A percentile compares a stretch with the other conserved stretches of the same genome.
These are phyloP conservation scores for Quaeritorhiza haematococci DNA, from an alignment of 371 early-diverging fungal genomes.

Conservation along the genomic window DNA sequence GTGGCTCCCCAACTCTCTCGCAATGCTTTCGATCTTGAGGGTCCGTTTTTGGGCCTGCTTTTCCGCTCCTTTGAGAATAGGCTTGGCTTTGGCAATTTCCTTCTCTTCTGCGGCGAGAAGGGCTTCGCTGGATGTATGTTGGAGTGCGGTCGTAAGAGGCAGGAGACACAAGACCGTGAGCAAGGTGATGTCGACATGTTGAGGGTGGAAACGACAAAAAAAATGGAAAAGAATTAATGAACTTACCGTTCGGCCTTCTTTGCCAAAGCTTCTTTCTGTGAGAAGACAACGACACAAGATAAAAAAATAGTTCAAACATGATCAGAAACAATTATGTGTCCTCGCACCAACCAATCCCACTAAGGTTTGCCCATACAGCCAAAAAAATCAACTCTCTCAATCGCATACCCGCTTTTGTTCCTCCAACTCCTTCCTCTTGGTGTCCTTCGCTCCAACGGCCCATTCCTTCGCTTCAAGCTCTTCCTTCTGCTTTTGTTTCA, in stretches of 20 bases:
- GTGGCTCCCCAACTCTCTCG: neutral
- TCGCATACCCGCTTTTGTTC: constrained; percentile 26
- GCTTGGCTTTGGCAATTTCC: constrained; percentile 11
- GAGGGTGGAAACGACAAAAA: neutral
- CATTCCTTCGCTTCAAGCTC: constrained; percentile 24
- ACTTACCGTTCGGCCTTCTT: constrained; percentile 36
- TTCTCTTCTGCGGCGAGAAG: constrained; percentile 35
- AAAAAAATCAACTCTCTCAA: neutral
- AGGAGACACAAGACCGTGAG: neutral
- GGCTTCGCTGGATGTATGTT: constrained; percentile 19
- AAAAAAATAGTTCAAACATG: neutral
- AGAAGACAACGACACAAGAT: neutral
- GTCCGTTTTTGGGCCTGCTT: constrained; percentile 14
- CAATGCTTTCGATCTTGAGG: constrained; percentile 7
- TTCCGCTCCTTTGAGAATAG: constrained; percentile 6
- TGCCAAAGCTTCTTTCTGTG: constrained; percentile 23
- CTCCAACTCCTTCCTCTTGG: constrained; percentile 23
- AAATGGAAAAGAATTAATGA: neutral
- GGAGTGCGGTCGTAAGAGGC: neutral
- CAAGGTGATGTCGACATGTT: neutral
- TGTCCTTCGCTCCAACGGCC: constrained; percentile 27
- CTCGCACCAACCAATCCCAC: neutral
- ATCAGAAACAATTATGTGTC: neutral
- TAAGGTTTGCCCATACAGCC: neutral
- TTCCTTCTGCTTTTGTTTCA: constrained; percentile 17